phyloP scores from a whole-genome alignment of 352 stramenopile genomes.

The Pythium phragmitis region DNA sequence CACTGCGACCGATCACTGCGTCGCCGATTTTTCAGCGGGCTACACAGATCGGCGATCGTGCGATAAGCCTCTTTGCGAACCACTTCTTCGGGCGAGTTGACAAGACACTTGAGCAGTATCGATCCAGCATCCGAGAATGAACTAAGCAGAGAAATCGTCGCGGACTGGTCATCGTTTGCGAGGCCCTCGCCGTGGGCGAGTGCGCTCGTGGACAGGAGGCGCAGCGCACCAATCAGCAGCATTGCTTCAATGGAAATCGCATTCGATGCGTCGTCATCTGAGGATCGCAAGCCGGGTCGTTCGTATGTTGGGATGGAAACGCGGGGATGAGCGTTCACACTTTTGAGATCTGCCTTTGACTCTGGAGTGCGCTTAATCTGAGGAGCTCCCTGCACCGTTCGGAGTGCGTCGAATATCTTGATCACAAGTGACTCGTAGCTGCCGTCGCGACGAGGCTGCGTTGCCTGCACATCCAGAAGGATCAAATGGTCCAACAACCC shows the following conservation, averaged over 20 bases:
- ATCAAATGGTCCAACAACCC: slow-evolving; percentile 74
- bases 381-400: neutral
- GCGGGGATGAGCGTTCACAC: neutral
- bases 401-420: slow-evolving; percentile 13
- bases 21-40: slow-evolving; percentile 40
- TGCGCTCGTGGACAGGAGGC: slow-evolving; percentile 12
- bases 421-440: slow-evolving; percentile 6
- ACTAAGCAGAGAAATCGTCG: slow-evolving; percentile 6
- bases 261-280: neutral
- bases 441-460: slow-evolving; percentile 18
- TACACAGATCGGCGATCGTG: slow-evolving; percentile 21
- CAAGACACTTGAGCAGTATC: slow-evolving; percentile 23
- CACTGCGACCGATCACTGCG: slow-evolving; percentile 40
- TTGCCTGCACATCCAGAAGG: slow-evolving; percentile 36
- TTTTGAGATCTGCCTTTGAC: neutral
- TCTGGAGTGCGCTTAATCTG: neutral
- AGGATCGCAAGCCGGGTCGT: neutral
- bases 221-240: slow-evolving; percentile 30
- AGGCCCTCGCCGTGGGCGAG: neutral
- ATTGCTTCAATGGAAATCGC: slow-evolving; percentile 11
- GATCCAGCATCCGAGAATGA: slow-evolving; percentile 14
- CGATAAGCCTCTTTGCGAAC: slow-evolving; percentile 17
- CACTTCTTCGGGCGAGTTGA: slow-evolving; percentile 6
- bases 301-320: slow-evolving; percentile 1
- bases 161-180: neutral